A percentile compares a stretch with the other conserved stretches of the same genome.
Conservation (phyloP, 1,284 basidiomycete genomes). For the Lentinus polychrous region DNA sequence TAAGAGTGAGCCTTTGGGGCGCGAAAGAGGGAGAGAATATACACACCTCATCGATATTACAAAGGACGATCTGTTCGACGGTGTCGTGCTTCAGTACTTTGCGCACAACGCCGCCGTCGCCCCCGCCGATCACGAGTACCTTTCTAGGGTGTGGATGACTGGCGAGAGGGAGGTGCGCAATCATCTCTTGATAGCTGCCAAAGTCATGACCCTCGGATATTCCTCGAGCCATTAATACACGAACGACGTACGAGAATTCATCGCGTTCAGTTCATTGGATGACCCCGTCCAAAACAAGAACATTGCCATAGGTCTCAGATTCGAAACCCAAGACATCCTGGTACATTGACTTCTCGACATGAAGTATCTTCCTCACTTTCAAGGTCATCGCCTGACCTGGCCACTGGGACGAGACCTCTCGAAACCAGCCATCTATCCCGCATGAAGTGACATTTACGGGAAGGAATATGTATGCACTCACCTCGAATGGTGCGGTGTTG, state of each 20-base stretch:
- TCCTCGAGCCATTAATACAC: slow-evolving; percentile 1
- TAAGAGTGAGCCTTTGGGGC: neutral
- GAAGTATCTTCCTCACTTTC: slow-evolving; percentile 93
- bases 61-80: slow-evolving; percentile 91
- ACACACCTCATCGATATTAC: slow-evolving; percentile 93
- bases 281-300: slow-evolving; percentile 92
- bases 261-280: slow-evolving; percentile 98
- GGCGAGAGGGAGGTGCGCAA: slow-evolving; percentile 90
- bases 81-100: slow-evolving; percentile 94
- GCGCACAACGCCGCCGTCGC: slow-evolving; percentile 94
- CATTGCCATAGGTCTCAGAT: slow-evolving; percentile 92
- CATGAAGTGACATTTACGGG: neutral
- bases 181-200: slow-evolving; percentile 96
- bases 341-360: slow-evolving; percentile 89
- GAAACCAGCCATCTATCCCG: slow-evolving; percentile 97
- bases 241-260: slow-evolving; percentile 85
- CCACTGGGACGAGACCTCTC: slow-evolving; percentile 96
- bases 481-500: slow-evolving; percentile 35
- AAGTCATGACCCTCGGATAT: neutral
- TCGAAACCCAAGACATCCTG: slow-evolving; percentile 97
- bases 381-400: slow-evolving; percentile 94
- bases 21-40: neutral
- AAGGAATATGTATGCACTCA: slow-evolving; percentile 10
- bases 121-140: slow-evolving; percentile 95
- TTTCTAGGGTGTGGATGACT: slow-evolving; percentile 96